Evolutionary conservation across 2,329 filamentous ascomycete species (phyloP).

Genomic region (Neofusicoccum laricinum): DNA sequence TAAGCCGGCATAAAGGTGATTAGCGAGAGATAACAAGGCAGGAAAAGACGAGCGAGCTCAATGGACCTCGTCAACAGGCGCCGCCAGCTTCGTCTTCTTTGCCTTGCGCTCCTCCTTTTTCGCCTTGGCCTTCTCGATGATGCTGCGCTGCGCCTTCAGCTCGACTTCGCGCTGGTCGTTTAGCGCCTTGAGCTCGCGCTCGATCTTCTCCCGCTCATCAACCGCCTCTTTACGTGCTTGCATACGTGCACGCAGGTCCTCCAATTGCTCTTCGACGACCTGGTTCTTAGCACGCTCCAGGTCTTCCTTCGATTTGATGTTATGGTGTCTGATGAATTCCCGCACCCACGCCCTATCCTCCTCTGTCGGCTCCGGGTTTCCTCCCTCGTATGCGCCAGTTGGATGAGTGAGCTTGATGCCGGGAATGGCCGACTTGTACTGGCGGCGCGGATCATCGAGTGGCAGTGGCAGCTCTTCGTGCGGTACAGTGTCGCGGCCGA

Average conservation of each 20-base stretch:
- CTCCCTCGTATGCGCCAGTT: constrained; percentile 48
- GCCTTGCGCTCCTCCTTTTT: constrained; percentile 31
- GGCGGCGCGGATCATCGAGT: constrained; percentile 41
- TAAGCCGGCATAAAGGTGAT: neutral
- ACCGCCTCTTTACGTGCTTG: constrained; percentile 36
- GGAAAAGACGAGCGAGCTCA: neutral
- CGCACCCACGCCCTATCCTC: constrained; percentile 33
- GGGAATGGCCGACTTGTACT: constrained; percentile 41
- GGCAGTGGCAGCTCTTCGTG: constrained; percentile 41
- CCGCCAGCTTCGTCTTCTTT: constrained; percentile 23
- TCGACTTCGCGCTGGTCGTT: constrained; percentile 45
- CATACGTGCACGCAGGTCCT: constrained; percentile 31
- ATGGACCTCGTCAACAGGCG: neutral
- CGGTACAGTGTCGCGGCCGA: constrained; percentile 27
- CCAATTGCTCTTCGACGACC: constrained; percentile 28
- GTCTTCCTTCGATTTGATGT: constrained; percentile 33
- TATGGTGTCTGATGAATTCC: constrained; percentile 38
- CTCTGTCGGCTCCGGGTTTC: constrained; percentile 36
- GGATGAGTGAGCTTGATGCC: constrained; percentile 46
- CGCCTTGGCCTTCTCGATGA: constrained; percentile 36
- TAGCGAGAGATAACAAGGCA: neutral
- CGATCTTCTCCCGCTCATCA: constrained; percentile 41
- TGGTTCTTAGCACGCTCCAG: constrained; percentile 32
- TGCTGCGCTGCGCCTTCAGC: constrained; percentile 42
- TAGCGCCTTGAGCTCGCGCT: constrained; percentile 42